Conservation (phyloP, 768 basidiomycete species). For the Naganishia antarctica region DNA sequence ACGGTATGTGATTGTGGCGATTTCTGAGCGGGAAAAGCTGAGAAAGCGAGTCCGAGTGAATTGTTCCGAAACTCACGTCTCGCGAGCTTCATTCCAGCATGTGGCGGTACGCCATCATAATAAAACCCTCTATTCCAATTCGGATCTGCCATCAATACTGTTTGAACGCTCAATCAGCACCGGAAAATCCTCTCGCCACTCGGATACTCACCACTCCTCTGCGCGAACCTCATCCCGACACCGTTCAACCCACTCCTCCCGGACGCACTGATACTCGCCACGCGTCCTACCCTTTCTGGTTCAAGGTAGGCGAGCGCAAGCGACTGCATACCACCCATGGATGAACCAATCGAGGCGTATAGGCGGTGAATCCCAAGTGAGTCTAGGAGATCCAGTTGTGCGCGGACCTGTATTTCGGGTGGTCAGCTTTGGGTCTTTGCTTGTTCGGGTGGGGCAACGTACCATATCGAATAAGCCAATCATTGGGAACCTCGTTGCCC, state of each 20-base stretch:
- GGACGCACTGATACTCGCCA: constrained; percentile 91
- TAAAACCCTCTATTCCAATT: constrained; percentile 99
- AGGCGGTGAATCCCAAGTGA: constrained; percentile 74
- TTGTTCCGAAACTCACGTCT: constrained; percentile 61
- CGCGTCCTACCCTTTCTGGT: constrained; percentile 78
- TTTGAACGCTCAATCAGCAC: constrained; percentile 23
- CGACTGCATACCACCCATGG: constrained; percentile 98
- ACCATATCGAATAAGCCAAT: constrained; percentile 90
- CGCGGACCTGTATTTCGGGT: constrained; percentile 55
- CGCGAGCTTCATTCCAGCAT: constrained; percentile 97
- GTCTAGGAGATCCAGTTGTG: constrained; percentile 82
- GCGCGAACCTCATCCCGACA: constrained; percentile 92
- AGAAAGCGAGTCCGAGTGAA: neutral
- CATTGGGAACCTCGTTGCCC: constrained; percentile 86
- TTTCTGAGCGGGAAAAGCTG: constrained; percentile 59
- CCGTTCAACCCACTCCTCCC: constrained; percentile 86
- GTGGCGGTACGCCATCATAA: constrained; percentile 89
- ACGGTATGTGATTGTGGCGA: constrained; percentile 97
- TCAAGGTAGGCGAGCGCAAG: constrained; percentile 89
- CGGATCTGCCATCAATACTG: constrained; percentile 98
- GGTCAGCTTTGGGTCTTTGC: neutral
- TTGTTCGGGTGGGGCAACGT: neutral
- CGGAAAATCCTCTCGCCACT: too few species aligned
- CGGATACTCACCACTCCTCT: constrained; percentile 73
- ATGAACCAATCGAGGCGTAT: constrained; percentile 88